These are phyloP conservation scores for Sporothrix inflata DNA, from an alignment of 2,329 filamentous ascomycete species.

Conservation along the genomic window DNA sequence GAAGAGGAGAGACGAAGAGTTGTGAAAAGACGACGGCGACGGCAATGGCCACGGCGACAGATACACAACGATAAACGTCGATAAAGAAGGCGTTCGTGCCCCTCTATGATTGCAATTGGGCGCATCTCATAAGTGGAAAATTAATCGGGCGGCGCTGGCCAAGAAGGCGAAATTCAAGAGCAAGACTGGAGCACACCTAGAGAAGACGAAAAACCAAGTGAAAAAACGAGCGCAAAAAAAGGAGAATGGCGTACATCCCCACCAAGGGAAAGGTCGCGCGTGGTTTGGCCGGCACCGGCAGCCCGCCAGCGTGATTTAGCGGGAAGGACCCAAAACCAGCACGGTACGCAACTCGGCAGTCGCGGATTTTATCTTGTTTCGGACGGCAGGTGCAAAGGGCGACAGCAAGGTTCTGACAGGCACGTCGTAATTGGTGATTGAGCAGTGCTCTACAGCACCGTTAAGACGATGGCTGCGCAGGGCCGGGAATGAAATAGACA, in stretches of 20 bases:
- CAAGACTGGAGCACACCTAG: too few relatives aligned
- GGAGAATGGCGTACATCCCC: neutral
- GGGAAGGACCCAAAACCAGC: neutral
- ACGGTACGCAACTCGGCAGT: neutral
- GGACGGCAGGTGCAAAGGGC: neutral
- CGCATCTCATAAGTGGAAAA: conserved; percentile 29
- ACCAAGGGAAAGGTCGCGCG: neutral
- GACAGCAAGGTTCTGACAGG: neutral
- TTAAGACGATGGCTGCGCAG: too few relatives aligned
- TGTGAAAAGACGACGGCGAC: neutral
- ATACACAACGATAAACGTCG: too few relatives aligned
- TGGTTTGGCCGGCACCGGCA: neutral
- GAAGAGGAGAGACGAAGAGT: neutral
- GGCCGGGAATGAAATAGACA: neutral
- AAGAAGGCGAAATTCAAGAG: neutral
- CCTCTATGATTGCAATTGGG: conserved; percentile 12
- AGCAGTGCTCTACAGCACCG: neutral
- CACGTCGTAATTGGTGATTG: too few relatives aligned
- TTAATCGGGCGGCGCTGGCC: conserved; percentile 3
- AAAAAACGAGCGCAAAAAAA: neutral
- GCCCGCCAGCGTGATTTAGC: neutral
- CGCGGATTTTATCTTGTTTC: neutral
- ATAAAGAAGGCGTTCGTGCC: neutral
- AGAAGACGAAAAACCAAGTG: neutral
- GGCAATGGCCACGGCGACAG: neutral